Evolutionary conservation across 2,329 filamentous ascomycete species (phyloP).

Genomic region (Colletotrichum camelliae): DNA sequence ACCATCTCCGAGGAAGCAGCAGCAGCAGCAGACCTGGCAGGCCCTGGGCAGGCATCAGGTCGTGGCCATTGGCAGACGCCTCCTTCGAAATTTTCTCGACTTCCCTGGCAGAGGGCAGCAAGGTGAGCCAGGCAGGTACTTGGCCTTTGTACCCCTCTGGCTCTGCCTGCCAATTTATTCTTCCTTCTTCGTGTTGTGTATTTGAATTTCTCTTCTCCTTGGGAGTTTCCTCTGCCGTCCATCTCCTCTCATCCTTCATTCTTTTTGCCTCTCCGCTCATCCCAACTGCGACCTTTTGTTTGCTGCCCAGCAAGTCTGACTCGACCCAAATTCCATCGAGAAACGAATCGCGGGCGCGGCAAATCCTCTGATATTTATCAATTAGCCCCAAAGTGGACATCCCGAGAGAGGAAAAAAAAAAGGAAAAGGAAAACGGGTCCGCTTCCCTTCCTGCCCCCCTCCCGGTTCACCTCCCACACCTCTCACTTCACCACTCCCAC

Average conservation of each 20-base stretch:
- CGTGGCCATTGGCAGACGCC: background rate
- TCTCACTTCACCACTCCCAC: background rate
- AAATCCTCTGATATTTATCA: constrained; percentile 12
- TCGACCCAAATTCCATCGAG: constrained; percentile 21
- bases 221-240: background rate
- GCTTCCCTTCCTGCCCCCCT: background rate
- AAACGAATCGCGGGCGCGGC: constrained; percentile 11
- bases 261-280: constrained; percentile 24
- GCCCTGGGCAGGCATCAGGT: background rate
- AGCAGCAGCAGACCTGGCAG: background rate
- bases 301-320: background rate
- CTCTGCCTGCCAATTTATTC: constrained; percentile 19
- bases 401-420: background rate
- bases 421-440: constrained; percentile 9
- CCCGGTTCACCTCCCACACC: background rate
- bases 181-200: constrained; percentile 3
- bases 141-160: background rate
- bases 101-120: constrained; percentile 6
- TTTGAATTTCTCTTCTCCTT: constrained; percentile 11
- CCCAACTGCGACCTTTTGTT: background rate
- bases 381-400: constrained; percentile 11
- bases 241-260: background rate
- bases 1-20: background rate
- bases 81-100: constrained; percentile 1
- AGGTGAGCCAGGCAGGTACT: constrained; percentile 1